Conservation (phyloP, 2,329 filamentous ascomycete species). For the Emericellopsis cladophorae region DNA sequence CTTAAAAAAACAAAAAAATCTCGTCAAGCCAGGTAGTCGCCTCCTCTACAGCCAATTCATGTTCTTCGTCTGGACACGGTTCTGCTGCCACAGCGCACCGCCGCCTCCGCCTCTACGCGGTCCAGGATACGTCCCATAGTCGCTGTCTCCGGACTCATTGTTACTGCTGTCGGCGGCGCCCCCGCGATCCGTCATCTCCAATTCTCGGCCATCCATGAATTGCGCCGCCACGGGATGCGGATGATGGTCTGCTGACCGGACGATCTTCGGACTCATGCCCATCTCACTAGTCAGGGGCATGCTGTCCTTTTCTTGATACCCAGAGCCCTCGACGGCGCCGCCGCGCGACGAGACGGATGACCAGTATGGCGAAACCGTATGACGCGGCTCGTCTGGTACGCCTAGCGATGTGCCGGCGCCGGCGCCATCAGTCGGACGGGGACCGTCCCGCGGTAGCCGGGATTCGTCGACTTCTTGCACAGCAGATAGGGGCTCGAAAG, state of each 20-base stretch:
- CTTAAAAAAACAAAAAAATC: neutral
- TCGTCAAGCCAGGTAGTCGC: neutral
- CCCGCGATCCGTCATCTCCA: neutral
- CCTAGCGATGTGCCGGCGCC: neutral
- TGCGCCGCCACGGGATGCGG: neutral
- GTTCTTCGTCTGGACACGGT: slow-evolving; percentile 5
- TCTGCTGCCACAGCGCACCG: slow-evolving; percentile 7
- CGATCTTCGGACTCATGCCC: neutral
- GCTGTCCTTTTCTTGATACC: slow-evolving; percentile 18
- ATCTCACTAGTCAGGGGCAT: slow-evolving; percentile 25
- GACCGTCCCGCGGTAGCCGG: slow-evolving; percentile 3
- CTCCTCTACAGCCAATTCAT: slow-evolving; percentile 7
- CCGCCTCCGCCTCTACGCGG: slow-evolving; percentile 1
- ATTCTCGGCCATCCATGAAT: neutral
- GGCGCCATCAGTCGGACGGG: neutral
- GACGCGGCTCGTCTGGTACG: neutral
- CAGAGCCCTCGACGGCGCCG: slow-evolving; percentile 9
- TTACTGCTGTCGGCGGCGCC: neutral
- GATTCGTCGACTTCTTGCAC: slow-evolving; percentile 13
- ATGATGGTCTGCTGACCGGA: neutral
- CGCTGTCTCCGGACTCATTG: neutral
- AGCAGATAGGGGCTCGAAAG: slow-evolving; percentile 14
- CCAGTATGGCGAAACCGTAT: neutral
- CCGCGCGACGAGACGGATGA: slow-evolving; percentile 2
- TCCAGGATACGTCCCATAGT: slow-evolving; percentile 1